Conservation (phyloP, 768 basidiomycete species). For the Kwoniella mangroviensis region DNA sequence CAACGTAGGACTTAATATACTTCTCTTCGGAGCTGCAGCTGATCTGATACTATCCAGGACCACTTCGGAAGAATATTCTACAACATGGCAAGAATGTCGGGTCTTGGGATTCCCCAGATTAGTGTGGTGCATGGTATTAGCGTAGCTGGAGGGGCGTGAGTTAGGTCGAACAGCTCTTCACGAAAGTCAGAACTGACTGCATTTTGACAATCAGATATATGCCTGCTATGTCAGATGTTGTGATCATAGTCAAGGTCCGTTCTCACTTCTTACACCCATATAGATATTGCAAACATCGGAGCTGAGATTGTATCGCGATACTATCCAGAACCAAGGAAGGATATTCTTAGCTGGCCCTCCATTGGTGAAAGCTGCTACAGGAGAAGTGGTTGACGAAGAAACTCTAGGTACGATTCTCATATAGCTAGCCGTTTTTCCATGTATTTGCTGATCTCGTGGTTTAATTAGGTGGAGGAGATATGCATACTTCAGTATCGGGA, state of each 20-base stretch:
- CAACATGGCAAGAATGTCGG: conserved; percentile 92
- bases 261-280: too few relatives aligned
- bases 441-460: neutral
- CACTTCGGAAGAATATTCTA: conserved; percentile 97
- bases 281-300: neutral
- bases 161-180: neutral
- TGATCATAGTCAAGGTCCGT: conserved; percentile 53
- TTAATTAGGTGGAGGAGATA: conserved; percentile 49
- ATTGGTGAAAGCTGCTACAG: conserved; percentile 90
- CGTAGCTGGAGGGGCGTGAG: conserved; percentile 89
- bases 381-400: conserved; percentile 90
- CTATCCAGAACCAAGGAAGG: conserved; percentile 74
- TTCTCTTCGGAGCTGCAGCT: neutral
- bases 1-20: neutral
- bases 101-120: conserved; percentile 86
- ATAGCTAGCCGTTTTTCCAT: neutral
- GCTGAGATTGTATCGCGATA: neutral
- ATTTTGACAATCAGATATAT: conserved; percentile 60
- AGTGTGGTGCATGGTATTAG: conserved; percentile 92
- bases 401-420: conserved; percentile 65
- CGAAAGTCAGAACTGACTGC: conserved; percentile 4
- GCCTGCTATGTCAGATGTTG: conserved; percentile 92
- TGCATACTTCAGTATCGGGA: conserved; percentile 52
- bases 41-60: conserved; percentile 60
- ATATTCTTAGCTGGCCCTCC: conserved; percentile 96